Evolutionary conservation across 805 yeast genomes (phyloP), one percentile per base, ranked within the genome.

Genomic region (Huiozyma sinensis): DNA sequence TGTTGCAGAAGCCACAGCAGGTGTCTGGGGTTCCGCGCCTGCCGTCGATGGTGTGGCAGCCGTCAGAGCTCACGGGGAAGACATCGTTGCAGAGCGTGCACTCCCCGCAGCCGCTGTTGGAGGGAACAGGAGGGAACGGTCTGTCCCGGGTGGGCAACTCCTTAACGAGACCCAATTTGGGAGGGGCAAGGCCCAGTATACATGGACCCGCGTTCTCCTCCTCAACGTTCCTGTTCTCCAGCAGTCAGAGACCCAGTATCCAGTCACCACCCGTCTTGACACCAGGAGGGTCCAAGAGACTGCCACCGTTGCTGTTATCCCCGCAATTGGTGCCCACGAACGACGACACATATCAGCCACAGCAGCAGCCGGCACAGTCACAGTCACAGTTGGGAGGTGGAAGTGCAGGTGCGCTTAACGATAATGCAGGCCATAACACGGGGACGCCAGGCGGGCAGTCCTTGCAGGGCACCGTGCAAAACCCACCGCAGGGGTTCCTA

Each of bases 251-350:
- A 44, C 55, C 45, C 17, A 50, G 53, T 7, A 54, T 61, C 9
- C 56, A 42, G 10, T 56, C 65, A 4, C 71, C 73, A 34, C 72
- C 79, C 7, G 51, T 72, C 4, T 62, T 73, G 33, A 76, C 83
- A 0, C 83, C 83, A 0, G 81, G 81, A 1, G 72, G 71, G 6
- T 74, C 77, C 1, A 67, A 80, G 45, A 69, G 71, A 44, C 61
- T 78, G 30, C 83, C 82, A 0, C 79, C 64, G 1, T 44, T 60
- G 29, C 36, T 51, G 4, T 28, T 41, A 30, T 41, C 47, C 31
- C 47, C 47, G 32, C 38, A 38, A 32, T 45, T 38, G 6, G 13
- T 43, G 33, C 44, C 41, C 31, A 42, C 35, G 40, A 50, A 28
- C 48, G 44, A 33, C 43, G 40, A 27, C 27, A 39, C 24, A 27